Evolutionary conservation across 768 basidiomycete genomes (phyloP).

Genomic region (Leccinum pellstonianum): DNA sequence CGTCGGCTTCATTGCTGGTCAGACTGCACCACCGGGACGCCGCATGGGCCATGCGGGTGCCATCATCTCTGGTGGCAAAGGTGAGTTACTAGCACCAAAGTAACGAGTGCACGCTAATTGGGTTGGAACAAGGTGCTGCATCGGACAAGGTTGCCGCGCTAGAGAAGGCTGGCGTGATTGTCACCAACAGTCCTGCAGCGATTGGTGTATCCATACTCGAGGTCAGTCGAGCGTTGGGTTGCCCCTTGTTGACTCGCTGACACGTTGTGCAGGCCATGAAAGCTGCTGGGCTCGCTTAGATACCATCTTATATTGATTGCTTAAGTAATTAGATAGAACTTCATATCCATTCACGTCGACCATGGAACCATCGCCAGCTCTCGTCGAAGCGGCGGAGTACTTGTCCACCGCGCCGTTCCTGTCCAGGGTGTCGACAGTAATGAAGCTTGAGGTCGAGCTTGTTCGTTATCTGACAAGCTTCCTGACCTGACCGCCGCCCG

Average conservation of each 20-base stretch:
- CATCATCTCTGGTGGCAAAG: conserved; percentile 97
- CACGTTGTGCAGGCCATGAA: conserved; percentile 61
- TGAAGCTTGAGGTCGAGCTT: conserved; percentile 71
- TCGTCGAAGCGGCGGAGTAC: conserved; percentile 63
- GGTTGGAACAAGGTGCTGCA: conserved; percentile 64
- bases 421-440: conserved; percentile 52
- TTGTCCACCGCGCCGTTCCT: conserved; percentile 57
- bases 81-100: conserved; percentile 38
- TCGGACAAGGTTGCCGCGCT: conserved; percentile 91
- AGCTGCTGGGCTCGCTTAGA: conserved; percentile 67
- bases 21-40: conserved; percentile 95
- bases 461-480: conserved; percentile 11
- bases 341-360: neutral
- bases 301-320: conserved; percentile 22
- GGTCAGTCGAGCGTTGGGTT: conserved; percentile 42
- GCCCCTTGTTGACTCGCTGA: conserved; percentile 6
- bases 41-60: conserved; percentile 99
- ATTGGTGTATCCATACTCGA: conserved; percentile 89
- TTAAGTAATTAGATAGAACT: conserved; percentile 39
- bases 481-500: conserved; percentile 17
- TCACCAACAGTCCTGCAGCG: conserved; percentile 94
- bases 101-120: neutral
- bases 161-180: conserved; percentile 87
- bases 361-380: conserved; percentile 40
- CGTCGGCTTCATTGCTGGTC: conserved; percentile 96